phyloP scores from a whole-genome alignment of 371 early-diverging fungal genomes.

The Actinomucor elegans region DNA sequence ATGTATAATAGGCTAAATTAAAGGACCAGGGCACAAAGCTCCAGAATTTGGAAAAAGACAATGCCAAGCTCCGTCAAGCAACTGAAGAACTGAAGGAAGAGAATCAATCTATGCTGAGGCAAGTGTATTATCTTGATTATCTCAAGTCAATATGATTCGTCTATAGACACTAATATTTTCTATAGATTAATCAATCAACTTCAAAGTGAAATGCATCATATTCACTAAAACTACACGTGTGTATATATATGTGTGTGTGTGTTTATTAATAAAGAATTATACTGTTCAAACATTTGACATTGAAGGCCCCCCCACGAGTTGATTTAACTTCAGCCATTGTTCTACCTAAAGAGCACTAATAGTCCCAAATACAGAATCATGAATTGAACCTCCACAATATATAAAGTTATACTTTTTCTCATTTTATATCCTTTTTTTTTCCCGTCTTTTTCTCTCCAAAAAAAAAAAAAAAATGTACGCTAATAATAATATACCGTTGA shows the following conservation, averaged over 20 bases:
- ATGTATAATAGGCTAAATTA: conserved; percentile 30
- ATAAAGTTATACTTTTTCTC: neutral
- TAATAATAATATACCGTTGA: conserved; percentile 23
- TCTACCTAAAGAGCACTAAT: too few relatives aligned
- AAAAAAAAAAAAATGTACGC: conserved; percentile 6
- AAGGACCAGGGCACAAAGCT: conserved; percentile 32
- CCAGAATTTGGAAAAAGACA: conserved; percentile 32
- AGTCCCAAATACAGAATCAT: neutral
- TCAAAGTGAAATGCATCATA: conserved; percentile 39
- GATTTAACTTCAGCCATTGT: too few relatives aligned
- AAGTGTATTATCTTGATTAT: conserved; percentile 8
- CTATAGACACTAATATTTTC: neutral
- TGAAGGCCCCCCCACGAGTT: too few relatives aligned
- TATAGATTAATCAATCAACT: conserved; percentile 41
- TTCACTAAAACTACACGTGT: conserved; percentile 24
- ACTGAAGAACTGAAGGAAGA: conserved; percentile 35
- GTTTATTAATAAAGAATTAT: too few relatives aligned
- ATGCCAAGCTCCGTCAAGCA: conserved; percentile 25
- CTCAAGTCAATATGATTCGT: neutral
- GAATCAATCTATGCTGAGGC: conserved; percentile 53
- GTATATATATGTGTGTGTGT: too few relatives aligned
- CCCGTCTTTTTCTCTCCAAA: conserved; percentile 10
- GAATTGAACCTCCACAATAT: neutral
- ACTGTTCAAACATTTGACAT: too few relatives aligned
- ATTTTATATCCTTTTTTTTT: conserved; percentile 13